Conservation (phyloP, 2,329 filamentous ascomycete genomes). For the Keithomyces neogunnii region DNA sequence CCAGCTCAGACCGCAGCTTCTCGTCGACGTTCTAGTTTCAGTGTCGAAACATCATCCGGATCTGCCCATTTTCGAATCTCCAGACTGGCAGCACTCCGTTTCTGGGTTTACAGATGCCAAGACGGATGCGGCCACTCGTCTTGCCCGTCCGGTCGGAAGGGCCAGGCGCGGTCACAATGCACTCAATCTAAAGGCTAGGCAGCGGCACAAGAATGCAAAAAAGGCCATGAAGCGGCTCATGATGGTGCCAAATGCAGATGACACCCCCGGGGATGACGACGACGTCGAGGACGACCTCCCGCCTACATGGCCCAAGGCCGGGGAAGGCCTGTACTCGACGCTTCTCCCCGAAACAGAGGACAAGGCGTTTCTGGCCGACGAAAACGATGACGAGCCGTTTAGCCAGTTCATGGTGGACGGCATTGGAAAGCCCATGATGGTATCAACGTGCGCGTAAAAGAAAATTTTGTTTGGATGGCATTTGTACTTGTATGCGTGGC, state of each 20-base stretch:
- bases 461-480: too few relatives aligned
- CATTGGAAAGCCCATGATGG: slow-evolving; percentile 26
- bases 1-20: slow-evolving; percentile 30
- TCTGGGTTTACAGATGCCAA: slow-evolving; percentile 5
- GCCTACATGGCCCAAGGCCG: slow-evolving; percentile 30
- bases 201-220: slow-evolving; percentile 23
- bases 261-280: slow-evolving; percentile 15
- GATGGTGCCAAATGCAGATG: slow-evolving; percentile 18
- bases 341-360: slow-evolving; percentile 30
- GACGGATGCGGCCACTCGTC: neutral
- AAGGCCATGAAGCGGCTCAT: slow-evolving; percentile 23
- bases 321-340: slow-evolving; percentile 30
- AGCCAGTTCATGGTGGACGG: slow-evolving; percentile 33
- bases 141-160: slow-evolving; percentile 12
- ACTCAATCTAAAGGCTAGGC: slow-evolving; percentile 17
- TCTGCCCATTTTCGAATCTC: slow-evolving; percentile 33
- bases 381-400: slow-evolving; percentile 33
- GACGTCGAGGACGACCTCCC: slow-evolving; percentile 23
- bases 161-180: slow-evolving; percentile 22
- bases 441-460: slow-evolving; percentile 19
- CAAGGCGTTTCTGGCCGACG: slow-evolving; percentile 25
- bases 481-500: too few relatives aligned
- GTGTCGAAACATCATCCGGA: slow-evolving; percentile 33
- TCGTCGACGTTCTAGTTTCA: slow-evolving; percentile 32
- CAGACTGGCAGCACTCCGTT: slow-evolving; percentile 26